phyloP scores from a whole-genome alignment of 768 basidiomycete species.

The Paxillus rubicundulus region DNA sequence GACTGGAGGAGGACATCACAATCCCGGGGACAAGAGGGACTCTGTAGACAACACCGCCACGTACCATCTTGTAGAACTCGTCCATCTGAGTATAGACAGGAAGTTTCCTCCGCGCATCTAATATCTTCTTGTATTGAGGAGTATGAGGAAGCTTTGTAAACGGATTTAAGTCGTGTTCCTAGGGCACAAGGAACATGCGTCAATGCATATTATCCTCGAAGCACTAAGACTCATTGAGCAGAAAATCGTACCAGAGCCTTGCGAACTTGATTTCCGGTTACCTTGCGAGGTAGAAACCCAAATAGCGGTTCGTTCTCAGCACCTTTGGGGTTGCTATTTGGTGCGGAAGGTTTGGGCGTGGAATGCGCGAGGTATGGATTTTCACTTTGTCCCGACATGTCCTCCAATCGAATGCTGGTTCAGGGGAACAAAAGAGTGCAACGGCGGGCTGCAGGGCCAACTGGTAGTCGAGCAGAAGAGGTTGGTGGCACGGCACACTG shows the following conservation, averaged over 20 bases:
- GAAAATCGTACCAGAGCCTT: conserved; percentile 59
- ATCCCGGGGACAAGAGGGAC: neutral
- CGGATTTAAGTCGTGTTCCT: conserved; percentile 83
- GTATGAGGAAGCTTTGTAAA: conserved; percentile 83
- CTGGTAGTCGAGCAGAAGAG: neutral
- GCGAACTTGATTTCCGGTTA: conserved; percentile 62
- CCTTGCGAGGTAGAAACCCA: conserved; percentile 71
- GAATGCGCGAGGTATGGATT: conserved; percentile 58
- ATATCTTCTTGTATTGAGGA: conserved; percentile 78
- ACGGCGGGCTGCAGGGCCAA: neutral
- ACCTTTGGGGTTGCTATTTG: conserved; percentile 6
- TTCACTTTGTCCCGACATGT: conserved; percentile 27
- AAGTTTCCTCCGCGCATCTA: conserved; percentile 80
- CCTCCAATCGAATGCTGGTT: neutral
- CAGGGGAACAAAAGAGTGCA: neutral
- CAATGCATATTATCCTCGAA: neutral
- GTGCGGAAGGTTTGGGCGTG: conserved; percentile 17
- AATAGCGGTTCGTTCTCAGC: conserved; percentile 58
- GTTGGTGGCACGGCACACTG: too few relatives aligned
- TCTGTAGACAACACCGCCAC: conserved; percentile 29
- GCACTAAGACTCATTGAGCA: neutral
- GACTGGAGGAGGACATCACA: neutral
- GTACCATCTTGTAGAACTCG: conserved; percentile 85
- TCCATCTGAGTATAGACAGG: conserved; percentile 93
- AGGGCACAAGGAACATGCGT: neutral